phyloP scores from a whole-genome alignment of 2,329 filamentous ascomycete genomes.

The Talaromyces albobiverticillius region DNA sequence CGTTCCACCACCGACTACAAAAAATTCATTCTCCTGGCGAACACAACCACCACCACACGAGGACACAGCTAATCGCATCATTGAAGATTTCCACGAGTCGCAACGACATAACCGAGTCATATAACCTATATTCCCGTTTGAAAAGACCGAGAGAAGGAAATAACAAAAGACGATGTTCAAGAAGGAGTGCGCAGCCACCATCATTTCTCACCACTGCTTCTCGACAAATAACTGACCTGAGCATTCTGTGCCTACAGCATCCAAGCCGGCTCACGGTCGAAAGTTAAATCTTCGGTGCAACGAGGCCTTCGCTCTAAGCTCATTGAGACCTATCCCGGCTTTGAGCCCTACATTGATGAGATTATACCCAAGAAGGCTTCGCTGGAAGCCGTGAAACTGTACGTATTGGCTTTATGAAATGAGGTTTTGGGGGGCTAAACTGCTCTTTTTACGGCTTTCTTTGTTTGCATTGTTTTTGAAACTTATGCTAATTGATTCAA shows the following conservation, averaged over 20 bases:
- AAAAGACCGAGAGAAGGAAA: background rate
- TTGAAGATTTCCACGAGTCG: background rate
- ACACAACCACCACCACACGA: background rate
- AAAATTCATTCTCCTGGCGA: background rate
- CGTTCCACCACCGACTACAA: background rate
- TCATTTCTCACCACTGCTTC: background rate
- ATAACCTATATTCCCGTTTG: background rate
- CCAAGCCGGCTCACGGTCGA: constrained; percentile 76
- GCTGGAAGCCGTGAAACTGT: constrained; percentile 85
- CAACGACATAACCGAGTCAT: background rate
- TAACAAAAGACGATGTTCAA: constrained; percentile 71
- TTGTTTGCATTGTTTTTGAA: no score
- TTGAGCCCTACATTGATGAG: constrained; percentile 86
- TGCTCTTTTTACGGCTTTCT: no score
- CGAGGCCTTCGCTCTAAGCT: constrained; percentile 80
- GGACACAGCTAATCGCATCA: background rate
- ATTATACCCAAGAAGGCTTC: constrained; percentile 93
- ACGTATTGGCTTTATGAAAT: constrained; percentile 17
- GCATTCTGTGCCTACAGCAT: constrained; percentile 55
- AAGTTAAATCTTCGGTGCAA: constrained; percentile 96
- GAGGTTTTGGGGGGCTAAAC: background rate
- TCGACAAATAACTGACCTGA: constrained; percentile 8
- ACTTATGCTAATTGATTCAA: background rate
- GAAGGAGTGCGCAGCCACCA: constrained; percentile 68
- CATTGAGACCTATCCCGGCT: constrained; percentile 77